Conservation (phyloP, 176 grass and related monocot species). For the Lolium multiflorum region DNA sequence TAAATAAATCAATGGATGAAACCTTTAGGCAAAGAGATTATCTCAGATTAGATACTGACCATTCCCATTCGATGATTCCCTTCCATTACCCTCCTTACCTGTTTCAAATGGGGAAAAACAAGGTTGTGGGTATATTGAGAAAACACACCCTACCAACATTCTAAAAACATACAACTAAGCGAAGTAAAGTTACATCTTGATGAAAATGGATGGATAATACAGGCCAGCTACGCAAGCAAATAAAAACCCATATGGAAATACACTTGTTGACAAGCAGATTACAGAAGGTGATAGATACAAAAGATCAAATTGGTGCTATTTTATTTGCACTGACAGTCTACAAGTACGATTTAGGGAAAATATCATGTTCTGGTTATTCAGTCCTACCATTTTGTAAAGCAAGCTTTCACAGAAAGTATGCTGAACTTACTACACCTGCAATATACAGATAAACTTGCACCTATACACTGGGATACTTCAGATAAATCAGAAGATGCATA, state of each 20-base stretch:
- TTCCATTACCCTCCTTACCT: slow-evolving; percentile 99
- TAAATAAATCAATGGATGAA: slow-evolving; percentile 27
- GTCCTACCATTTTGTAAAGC: background rate
- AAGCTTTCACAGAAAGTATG: slow-evolving; percentile 34
- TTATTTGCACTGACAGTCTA: slow-evolving; percentile 21
- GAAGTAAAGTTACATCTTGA: background rate
- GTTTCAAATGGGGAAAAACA: slow-evolving; percentile 31
- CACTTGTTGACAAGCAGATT: slow-evolving; percentile 1
- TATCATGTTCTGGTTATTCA: slow-evolving; percentile 14
- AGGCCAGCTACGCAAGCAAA: slow-evolving; percentile 26
- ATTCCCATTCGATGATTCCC: slow-evolving; percentile 99
- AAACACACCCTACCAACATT: slow-evolving; percentile 19
- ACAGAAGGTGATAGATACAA: slow-evolving; percentile 35
- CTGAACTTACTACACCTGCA: slow-evolving; percentile 32
- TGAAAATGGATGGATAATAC: slow-evolving; percentile 24
- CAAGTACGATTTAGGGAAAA: slow-evolving; percentile 10
- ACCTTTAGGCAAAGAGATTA: slow-evolving; percentile 16
- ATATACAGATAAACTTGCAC: slow-evolving; percentile 29
- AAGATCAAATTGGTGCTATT: background rate
- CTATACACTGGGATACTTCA: slow-evolving; percentile 18
- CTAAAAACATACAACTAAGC: slow-evolving; percentile 10
- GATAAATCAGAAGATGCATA: slow-evolving; percentile 26
- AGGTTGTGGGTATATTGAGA: slow-evolving; percentile 33
- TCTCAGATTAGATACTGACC: slow-evolving; percentile 51
- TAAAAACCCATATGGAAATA: slow-evolving; percentile 8